phyloP scores from a whole-genome alignment of 352 stramenopile species.

The Phytopythium vexans region DNA sequence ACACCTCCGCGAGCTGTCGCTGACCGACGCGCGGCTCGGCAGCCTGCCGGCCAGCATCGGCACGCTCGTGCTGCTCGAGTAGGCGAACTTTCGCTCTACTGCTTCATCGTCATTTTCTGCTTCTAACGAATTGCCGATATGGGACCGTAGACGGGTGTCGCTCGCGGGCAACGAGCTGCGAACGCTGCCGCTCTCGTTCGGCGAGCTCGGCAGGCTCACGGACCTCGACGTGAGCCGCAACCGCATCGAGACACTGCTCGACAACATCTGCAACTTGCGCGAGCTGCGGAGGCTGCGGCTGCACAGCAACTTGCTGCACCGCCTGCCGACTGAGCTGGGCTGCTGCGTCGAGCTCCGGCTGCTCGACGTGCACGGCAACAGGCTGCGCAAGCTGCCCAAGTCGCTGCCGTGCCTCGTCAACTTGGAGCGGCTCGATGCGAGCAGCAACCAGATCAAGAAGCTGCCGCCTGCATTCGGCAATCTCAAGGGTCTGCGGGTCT shows the following conservation, averaged over 20 bases:
- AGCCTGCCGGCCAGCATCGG: conserved; percentile 50
- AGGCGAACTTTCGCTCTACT: conserved; percentile 5
- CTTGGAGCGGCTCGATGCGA: conserved; percentile 33
- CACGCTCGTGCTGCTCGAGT: conserved; percentile 46
- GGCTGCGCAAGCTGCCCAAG: conserved; percentile 36
- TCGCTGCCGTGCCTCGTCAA: conserved; percentile 40
- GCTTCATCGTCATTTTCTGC: not conserved
- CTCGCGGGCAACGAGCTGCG: conserved; percentile 51
- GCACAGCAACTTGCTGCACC: not conserved
- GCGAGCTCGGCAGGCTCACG: conserved; percentile 30
- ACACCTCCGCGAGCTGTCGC: conserved; percentile 39
- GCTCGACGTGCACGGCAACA: conserved; percentile 41
- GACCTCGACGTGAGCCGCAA: conserved; percentile 47
- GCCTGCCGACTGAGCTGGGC: conserved; percentile 35
- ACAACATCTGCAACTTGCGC: conserved; percentile 49
- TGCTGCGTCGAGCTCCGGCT: conserved; percentile 29
- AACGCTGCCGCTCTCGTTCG: conserved; percentile 52
- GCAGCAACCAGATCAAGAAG: conserved; percentile 37
- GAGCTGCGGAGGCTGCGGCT: conserved; percentile 12
- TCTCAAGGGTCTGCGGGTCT: conserved; percentile 28
- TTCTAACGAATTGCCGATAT: not conserved
- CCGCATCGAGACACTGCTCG: conserved; percentile 32
- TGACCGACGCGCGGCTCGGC: conserved; percentile 27
- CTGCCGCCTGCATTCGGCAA: conserved; percentile 49
- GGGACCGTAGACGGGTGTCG: conserved; percentile 33